Base-by-base conservation (phyloP, 1,284 basidiomycete genomes). In the Omphalotus olearius region DNA sequence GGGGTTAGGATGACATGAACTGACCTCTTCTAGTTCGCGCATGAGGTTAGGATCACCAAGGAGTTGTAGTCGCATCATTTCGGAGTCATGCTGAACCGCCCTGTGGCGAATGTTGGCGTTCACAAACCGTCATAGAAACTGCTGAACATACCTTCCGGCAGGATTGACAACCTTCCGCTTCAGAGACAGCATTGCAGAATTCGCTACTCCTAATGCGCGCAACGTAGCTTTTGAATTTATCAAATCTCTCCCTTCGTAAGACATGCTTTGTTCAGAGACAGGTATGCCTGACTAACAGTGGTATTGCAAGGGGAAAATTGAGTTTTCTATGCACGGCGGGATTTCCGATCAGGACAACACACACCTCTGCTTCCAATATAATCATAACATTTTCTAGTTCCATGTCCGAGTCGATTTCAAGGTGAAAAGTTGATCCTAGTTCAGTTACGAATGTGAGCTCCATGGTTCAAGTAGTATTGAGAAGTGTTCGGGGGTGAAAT, bases 341-440 rank as follows among this genome's bases (percentile, higher is more conserved):
- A 52, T 37, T 20, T 45, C 30, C 30, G 13, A 41, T 45, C 45
- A 42, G 51, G 25, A 56, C 51, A 39, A 26, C 23, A 48, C 67
- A 47, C 63, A 93, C 93, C 79, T 97, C 93, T 0, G 85, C 93
- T 66, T 95, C 93, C 20, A 96, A 75, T 50, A 97, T 74, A 6
- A 90, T 93, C 78, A 87, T 87, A 36, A 96, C 83, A 64, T 93
- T 89, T 72, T 91, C 88, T 23, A 97, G 76, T 63, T 88, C 83
- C 88, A 97, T 92, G 43, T 79, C 79, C 0, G 89, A 78, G 69
- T 93, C 90, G 58, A 96, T 91, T 63, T 96, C 93, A 51, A 95
- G 69, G 42, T 75, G 69, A 65, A 85, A 93, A 0, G 82, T 76
- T 56, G 84, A 75, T 3, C 92, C 93, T n/a, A 82, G 66, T 51